These are phyloP conservation scores for Leccinum pachyderme DNA, from an alignment of 1,284 basidiomycete species.

Conservation along the genomic window DNA sequence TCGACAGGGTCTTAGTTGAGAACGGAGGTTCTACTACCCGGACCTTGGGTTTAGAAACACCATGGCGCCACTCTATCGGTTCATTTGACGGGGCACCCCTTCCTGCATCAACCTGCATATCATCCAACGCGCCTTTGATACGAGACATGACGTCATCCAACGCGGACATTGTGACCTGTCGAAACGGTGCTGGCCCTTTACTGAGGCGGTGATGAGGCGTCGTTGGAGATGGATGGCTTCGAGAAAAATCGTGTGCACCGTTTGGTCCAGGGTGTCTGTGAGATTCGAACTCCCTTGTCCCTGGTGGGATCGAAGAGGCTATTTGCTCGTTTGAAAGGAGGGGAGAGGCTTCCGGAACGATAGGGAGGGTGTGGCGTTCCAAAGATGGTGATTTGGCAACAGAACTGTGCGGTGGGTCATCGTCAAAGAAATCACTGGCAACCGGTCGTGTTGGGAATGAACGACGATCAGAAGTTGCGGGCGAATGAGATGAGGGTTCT, in stretches of 20 bases:
- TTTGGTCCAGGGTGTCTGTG: slow-evolving; percentile 21
- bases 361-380: slow-evolving; percentile 18
- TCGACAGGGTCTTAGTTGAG: slow-evolving; percentile 17
- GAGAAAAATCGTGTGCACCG: slow-evolving; percentile 12
- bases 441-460: slow-evolving; percentile 43
- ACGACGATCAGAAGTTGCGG: slow-evolving; percentile 17
- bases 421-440: slow-evolving; percentile 70
- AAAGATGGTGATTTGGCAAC: slow-evolving; percentile 35
- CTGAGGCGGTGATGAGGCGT: slow-evolving; percentile 29
- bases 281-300: slow-evolving; percentile 19
- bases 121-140: slow-evolving; percentile 81
- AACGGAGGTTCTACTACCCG: slow-evolving; percentile 13
- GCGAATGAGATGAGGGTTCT: slow-evolving; percentile 18
- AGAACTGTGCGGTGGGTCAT: slow-evolving; percentile 35
- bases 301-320: slow-evolving; percentile 6
- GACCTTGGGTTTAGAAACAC: slow-evolving; percentile 17
- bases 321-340: slow-evolving; percentile 12
- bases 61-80: slow-evolving; percentile 17
- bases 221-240: slow-evolving; percentile 20
- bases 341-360: slow-evolving; percentile 18
- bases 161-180: slow-evolving; percentile 71
- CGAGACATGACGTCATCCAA: slow-evolving; percentile 85
- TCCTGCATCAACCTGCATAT: slow-evolving; percentile 52
- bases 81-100: slow-evolving; percentile 21
- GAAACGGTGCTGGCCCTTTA: slow-evolving; percentile 41